A percentile compares a stretch with the other conserved stretches of the same genome.
These are phyloP conservation scores for Leishmania gerbilli DNA, from an alignment of 208 protist genomes.

Conservation along the genomic window DNA sequence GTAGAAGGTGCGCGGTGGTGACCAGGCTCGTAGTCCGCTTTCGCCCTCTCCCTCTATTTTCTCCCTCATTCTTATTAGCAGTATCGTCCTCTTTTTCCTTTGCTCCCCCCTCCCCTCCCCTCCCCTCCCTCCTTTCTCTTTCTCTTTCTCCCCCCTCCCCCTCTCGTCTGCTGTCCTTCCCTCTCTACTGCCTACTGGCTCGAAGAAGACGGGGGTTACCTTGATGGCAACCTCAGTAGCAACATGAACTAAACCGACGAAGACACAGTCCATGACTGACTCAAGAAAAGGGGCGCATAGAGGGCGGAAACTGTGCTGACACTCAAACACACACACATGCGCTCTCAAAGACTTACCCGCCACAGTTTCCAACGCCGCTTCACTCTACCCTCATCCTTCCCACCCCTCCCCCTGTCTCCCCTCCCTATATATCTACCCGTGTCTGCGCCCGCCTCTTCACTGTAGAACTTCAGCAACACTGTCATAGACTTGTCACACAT, in stretches of 20 bases:
- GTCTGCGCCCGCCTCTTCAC: background rate
- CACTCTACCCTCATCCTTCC: background rate
- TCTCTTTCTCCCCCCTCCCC: background rate
- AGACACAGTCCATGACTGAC: background rate
- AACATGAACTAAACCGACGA: background rate
- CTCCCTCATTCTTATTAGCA: background rate
- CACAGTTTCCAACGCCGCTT: background rate
- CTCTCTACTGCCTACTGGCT: background rate
- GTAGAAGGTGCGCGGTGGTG: background rate
- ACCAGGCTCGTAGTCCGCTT: background rate
- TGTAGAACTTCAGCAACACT: background rate
- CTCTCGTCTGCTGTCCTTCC: background rate
- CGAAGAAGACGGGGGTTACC: background rate
- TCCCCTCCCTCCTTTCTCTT: background rate
- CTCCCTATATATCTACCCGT: background rate
- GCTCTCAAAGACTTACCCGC: background rate
- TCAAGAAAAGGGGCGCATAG: background rate
- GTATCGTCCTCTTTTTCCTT: background rate
- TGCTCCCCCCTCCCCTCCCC: background rate
- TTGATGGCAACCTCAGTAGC: background rate
- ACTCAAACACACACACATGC: background rate
- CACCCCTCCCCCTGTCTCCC: background rate
- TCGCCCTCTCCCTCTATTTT: background rate
- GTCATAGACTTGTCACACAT: background rate
- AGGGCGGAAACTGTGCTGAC: background rate